phyloP scores from a whole-genome alignment of 371 early-diverging fungal genomes.

The Dichotomocladium elegans region DNA sequence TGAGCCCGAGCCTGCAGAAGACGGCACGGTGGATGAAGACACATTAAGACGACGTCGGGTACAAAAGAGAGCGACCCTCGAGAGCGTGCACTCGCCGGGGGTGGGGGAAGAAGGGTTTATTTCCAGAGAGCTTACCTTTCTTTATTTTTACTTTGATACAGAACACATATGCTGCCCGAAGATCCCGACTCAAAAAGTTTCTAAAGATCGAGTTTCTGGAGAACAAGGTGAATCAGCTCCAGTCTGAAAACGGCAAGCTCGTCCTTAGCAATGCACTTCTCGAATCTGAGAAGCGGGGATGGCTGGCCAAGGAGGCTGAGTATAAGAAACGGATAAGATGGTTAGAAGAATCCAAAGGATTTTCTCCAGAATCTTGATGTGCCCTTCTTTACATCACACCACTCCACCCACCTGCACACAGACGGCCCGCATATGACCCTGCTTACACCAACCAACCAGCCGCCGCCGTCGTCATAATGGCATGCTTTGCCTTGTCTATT shows the following conservation, averaged over 20 bases:
- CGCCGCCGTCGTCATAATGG: background rate
- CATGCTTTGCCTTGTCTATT: background rate
- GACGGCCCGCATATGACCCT: too few species aligned
- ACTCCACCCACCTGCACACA: too few species aligned
- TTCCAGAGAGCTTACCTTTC: background rate
- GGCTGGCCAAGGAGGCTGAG: slow-evolving; percentile 61
- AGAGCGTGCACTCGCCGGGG: background rate
- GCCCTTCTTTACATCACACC: too few species aligned
- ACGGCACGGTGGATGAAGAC: slow-evolving; percentile 44
- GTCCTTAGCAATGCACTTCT: slow-evolving; percentile 66
- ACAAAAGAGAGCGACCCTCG: background rate
- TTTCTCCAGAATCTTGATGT: too few species aligned
- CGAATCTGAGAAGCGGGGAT: slow-evolving; percentile 64
- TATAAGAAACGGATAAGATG: slow-evolving; percentile 63
- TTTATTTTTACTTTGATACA: slow-evolving; percentile 11
- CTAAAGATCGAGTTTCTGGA: slow-evolving; percentile 81
- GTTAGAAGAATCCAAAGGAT: slow-evolving; percentile 43
- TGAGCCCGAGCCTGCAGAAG: slow-evolving; percentile 42
- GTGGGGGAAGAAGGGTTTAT: background rate
- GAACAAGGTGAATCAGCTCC: slow-evolving; percentile 67
- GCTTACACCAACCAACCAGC: too few species aligned
- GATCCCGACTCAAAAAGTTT: slow-evolving; percentile 85
- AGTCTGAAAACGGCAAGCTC: slow-evolving; percentile 70
- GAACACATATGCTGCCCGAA: slow-evolving; percentile 93
- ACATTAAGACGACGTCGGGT: slow-evolving; percentile 40